phyloP scores from a whole-genome alignment of 2,329 filamentous ascomycete species.

The Trematosphaeria pertusa region DNA sequence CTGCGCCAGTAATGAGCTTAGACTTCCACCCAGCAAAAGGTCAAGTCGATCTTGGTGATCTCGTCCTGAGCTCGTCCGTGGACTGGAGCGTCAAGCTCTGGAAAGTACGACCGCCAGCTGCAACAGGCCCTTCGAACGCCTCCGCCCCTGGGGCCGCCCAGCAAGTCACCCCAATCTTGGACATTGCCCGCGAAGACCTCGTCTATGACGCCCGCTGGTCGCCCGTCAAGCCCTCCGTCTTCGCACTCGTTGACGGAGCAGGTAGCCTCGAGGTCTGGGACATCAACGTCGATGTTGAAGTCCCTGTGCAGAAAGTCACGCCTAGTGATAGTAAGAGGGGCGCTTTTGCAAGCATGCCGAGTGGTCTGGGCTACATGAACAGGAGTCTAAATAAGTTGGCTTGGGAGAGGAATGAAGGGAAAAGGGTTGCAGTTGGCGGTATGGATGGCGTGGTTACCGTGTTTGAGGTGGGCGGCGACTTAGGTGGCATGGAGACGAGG shows the following conservation, averaged over 20 bases:
- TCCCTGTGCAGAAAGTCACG: conserved; percentile 81
- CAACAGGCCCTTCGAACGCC: conserved; percentile 60
- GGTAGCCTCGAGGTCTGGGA: conserved; percentile 96
- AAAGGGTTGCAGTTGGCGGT: conserved; percentile 85
- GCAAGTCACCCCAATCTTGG: conserved; percentile 77
- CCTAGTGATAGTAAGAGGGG: conserved; percentile 63
- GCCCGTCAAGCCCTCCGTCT: conserved; percentile 90
- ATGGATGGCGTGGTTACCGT: conserved; percentile 90
- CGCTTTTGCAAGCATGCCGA: conserved; percentile 44
- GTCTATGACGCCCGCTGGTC: conserved; percentile 98
- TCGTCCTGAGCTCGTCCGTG: conserved; percentile 88
- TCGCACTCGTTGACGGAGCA: conserved; percentile 91
- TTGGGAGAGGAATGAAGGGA: conserved; percentile 91
- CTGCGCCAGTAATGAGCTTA: conserved; percentile 93
- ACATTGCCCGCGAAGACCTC: conserved; percentile 92
- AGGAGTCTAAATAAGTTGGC: conserved; percentile 92
- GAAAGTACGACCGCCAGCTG: conserved; percentile 85
- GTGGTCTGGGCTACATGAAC: conserved; percentile 68
- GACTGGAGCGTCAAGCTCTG: conserved; percentile 98
- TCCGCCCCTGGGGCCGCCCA: conserved; percentile 46
- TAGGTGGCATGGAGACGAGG: conserved; percentile 86
- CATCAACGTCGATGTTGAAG: conserved; percentile 88
- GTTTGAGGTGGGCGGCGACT: conserved; percentile 84
- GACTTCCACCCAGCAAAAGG: conserved; percentile 94
- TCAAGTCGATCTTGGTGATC: conserved; percentile 90